Conservation (phyloP, 1,284 basidiomycete genomes). For the Microbotryum saponariae region DNA sequence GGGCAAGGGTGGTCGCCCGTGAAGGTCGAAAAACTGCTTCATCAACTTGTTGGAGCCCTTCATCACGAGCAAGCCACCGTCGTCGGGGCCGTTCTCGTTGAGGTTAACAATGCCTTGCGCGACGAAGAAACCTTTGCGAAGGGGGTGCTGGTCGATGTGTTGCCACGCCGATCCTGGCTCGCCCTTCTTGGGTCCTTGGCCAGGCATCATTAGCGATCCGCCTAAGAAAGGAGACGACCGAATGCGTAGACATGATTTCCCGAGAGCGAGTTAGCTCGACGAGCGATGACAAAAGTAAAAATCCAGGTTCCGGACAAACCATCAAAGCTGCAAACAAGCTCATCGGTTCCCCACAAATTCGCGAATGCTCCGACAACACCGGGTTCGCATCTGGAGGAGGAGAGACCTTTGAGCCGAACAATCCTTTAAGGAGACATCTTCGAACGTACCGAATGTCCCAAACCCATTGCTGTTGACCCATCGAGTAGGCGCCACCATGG, state of each 20-base stretch:
- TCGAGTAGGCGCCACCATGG: neutral
- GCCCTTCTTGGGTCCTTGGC: no score
- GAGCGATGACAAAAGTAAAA: neutral
- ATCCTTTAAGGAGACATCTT: no score
- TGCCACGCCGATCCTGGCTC: conserved; percentile 38
- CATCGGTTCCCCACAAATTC: conserved; percentile 27
- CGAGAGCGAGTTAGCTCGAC: no score
- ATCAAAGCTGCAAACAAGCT: conserved; percentile 22
- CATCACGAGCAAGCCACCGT: conserved; percentile 45
- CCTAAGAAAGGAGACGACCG: neutral
- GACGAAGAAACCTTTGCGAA: conserved; percentile 40
- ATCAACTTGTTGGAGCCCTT: conserved; percentile 39
- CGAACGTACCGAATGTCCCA: conserved; percentile 21
- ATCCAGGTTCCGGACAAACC: neutral
- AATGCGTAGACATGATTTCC: no score
- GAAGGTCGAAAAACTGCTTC: conserved; percentile 40
- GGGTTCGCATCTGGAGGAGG: conserved; percentile 6
- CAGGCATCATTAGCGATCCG: conserved; percentile 1
- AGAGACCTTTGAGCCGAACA: no score
- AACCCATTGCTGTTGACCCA: conserved; percentile 3
- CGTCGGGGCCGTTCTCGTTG: conserved; percentile 41
- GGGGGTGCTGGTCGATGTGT: conserved; percentile 29
- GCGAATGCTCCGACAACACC: conserved; percentile 24
- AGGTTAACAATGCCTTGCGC: conserved; percentile 45
- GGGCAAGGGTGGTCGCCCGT: conserved; percentile 25